Percentiles rank a stretch among this genome's conserved stretches.
phyloP scores from a whole-genome alignment of 2,329 filamentous ascomycete species.

The Penicillium sp. region DNA sequence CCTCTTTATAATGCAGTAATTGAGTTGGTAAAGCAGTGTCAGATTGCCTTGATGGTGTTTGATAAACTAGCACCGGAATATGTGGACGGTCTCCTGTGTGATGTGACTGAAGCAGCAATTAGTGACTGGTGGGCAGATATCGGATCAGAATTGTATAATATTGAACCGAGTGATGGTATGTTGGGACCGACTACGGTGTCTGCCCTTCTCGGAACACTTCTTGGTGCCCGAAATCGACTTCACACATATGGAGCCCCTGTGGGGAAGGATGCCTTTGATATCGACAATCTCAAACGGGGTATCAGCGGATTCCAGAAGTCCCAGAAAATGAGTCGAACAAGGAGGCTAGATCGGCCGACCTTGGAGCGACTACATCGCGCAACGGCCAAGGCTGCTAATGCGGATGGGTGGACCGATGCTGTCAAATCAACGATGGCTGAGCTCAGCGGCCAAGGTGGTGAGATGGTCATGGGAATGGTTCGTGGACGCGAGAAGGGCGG shows the following conservation, averaged over 20 bases:
- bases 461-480: slow-evolving; percentile 95
- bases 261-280: slow-evolving; percentile 87
- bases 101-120: slow-evolving; percentile 85
- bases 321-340: slow-evolving; percentile 74
- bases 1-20: slow-evolving; percentile 75
- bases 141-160: slow-evolving; percentile 85
- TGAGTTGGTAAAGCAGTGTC: slow-evolving; percentile 88
- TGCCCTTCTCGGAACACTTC: slow-evolving; percentile 79
- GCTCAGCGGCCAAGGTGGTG: slow-evolving; percentile 87
- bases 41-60: slow-evolving; percentile 84
- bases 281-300: slow-evolving; percentile 76
- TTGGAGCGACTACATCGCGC: slow-evolving; percentile 74
- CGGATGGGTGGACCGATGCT: slow-evolving; percentile 86
- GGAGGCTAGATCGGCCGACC: slow-evolving; percentile 79
- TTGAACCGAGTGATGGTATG: slow-evolving; percentile 89
- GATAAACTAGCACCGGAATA: slow-evolving; percentile 84
- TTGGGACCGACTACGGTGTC: slow-evolving; percentile 89
- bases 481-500: slow-evolving; percentile 82
- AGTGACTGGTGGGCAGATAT: slow-evolving; percentile 96
- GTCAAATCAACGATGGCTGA: slow-evolving; percentile 95
- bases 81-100: slow-evolving; percentile 87
- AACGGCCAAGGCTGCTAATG: slow-evolving; percentile 87
- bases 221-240: slow-evolving; percentile 86
- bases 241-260: slow-evolving; percentile 82
- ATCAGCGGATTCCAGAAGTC: slow-evolving; percentile 89